Evolutionary conservation across 129 eudicot species (phyloP).

Genomic region (Helichrysum umbraculigerum): DNA sequence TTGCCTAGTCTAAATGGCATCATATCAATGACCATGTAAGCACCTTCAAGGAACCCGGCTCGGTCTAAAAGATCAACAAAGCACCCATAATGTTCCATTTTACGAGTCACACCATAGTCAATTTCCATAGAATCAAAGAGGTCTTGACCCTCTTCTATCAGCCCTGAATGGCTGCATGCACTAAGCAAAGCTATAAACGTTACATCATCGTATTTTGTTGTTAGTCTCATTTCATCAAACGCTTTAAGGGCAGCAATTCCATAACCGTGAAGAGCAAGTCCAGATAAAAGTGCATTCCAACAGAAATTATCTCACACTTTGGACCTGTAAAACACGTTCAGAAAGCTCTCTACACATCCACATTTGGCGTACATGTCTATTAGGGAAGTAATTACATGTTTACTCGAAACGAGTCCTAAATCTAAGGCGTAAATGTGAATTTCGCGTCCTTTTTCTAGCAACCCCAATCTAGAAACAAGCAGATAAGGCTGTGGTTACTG

Average conservation of each 20-base stretch:
- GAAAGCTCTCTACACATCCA: constrained; percentile 40
- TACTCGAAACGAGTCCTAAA: constrained; percentile 26
- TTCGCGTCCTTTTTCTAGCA: constrained; percentile 37
- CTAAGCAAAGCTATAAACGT: constrained; percentile 50
- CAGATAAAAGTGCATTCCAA: constrained; percentile 54
- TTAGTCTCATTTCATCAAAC: constrained; percentile 32
- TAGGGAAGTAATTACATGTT: constrained; percentile 36
- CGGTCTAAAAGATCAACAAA: constrained; percentile 56
- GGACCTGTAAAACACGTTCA: constrained; percentile 52
- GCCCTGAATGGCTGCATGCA: constrained; percentile 61
- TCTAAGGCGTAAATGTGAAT: constrained; percentile 35
- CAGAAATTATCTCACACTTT: constrained; percentile 35
- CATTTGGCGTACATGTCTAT: constrained; percentile 62
- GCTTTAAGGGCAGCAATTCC: constrained; percentile 38
- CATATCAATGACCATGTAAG: constrained; percentile 34
- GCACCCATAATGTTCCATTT: constrained; percentile 51
- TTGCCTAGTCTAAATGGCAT: constrained; percentile 56
- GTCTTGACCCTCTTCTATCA: constrained; percentile 40
- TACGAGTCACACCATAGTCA: constrained; percentile 31
- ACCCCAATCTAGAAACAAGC: constrained; percentile 49
- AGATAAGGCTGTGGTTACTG: constrained; percentile 36
- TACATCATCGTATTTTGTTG: constrained; percentile 44
- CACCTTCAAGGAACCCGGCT: constrained; percentile 45
- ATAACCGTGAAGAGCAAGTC: constrained; percentile 51
- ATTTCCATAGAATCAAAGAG: constrained; percentile 40